These are phyloP conservation scores for Withania somnifera DNA, from an alignment of 305 asterid species.

Conservation along the genomic window DNA sequence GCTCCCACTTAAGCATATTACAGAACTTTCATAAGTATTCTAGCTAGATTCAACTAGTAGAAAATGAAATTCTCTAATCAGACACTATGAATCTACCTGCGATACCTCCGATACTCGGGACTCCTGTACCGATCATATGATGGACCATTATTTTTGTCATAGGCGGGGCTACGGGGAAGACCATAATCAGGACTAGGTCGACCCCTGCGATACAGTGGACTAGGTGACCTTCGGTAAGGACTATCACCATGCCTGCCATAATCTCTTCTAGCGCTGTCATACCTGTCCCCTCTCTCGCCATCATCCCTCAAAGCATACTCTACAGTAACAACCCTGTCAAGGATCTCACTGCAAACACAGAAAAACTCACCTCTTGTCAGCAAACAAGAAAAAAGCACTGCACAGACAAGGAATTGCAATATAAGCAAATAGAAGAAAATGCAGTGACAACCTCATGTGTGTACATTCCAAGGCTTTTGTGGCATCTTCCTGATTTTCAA, in stretches of 20 bases:
- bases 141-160: constrained; percentile 51
- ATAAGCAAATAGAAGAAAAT: background rate
- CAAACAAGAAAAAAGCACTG: background rate
- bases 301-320: constrained; percentile 94
- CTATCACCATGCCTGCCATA: constrained; percentile 28
- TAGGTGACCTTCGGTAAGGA: constrained; percentile 37
- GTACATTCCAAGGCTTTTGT: constrained; percentile 86
- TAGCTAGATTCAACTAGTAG: background rate
- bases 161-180: constrained; percentile 38
- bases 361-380: background rate
- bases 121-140: constrained; percentile 46
- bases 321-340: constrained; percentile 81
- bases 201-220: constrained; percentile 29
- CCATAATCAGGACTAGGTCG: constrained; percentile 48
- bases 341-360: constrained; percentile 50
- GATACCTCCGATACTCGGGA: constrained; percentile 59
- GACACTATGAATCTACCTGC: constrained; percentile 29
- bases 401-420: background rate
- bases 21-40: background rate
- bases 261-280: constrained; percentile 46
- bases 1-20: background rate
- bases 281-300: constrained; percentile 50
- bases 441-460: constrained; percentile 55
- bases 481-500: constrained; percentile 84
- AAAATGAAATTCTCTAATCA: background rate